Percentiles rank a stretch among this genome's conserved stretches.
Conservation (phyloP, 2,329 filamentous ascomycete species). For the Apiospora aurea region DNA sequence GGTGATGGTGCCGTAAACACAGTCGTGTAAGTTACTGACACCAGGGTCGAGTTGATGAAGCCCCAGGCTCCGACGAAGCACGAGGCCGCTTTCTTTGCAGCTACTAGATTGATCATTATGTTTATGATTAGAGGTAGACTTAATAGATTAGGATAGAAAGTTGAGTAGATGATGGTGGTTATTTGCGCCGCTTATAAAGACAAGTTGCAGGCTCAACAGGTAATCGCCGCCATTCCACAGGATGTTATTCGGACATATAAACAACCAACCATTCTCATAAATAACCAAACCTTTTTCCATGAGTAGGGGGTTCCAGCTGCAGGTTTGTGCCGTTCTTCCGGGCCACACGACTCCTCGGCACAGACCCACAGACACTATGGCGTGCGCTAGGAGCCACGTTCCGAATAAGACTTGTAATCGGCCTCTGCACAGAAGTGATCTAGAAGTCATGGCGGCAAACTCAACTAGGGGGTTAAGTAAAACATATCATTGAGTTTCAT, state of each 20-base stretch:
- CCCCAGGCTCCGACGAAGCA: conserved; percentile 5
- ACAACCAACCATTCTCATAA: background rate
- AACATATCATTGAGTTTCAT: too few relatives aligned
- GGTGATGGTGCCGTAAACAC: too few relatives aligned
- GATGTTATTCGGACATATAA: background rate
- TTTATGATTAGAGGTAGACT: background rate
- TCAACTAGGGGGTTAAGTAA: too few relatives aligned
- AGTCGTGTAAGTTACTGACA: background rate
- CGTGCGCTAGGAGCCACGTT: background rate
- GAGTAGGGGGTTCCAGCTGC: background rate
- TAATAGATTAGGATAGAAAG: background rate
- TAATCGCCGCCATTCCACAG: background rate
- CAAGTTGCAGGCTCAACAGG: background rate
- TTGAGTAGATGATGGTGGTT: background rate
- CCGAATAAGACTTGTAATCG: background rate
- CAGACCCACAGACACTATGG: background rate
- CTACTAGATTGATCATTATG: background rate
- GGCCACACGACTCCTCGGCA: background rate
- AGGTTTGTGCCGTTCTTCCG: background rate
- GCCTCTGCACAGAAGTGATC: background rate
- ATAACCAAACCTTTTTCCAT: background rate
- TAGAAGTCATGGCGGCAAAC: background rate
- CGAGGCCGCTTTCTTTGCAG: background rate
- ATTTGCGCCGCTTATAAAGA: background rate
- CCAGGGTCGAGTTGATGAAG: background rate